Conservation (phyloP, 106 monocot species). For the Dioscorea dumetorum region DNA sequence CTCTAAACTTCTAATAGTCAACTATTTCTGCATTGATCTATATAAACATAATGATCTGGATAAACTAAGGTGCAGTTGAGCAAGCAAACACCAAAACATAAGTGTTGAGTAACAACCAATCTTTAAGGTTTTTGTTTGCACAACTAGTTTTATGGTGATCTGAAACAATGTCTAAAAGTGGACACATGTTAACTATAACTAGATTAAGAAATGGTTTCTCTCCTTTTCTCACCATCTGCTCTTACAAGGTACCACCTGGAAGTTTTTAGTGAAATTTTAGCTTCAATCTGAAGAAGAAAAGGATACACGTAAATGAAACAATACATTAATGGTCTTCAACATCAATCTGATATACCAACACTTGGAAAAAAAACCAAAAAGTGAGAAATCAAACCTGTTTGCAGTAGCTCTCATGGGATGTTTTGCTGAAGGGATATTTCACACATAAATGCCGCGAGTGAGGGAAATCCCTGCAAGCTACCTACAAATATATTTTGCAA, state of each 20-base stretch:
- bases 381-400: neutral
- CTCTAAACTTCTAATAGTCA: too few species aligned
- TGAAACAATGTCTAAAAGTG: too few species aligned
- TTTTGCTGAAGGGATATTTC: conserved; percentile 2
- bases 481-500: conserved; percentile 3
- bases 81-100: too few species aligned
- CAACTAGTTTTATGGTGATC: too few species aligned
- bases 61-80: too few species aligned
- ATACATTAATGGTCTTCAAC: neutral
- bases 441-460: conserved; percentile 9
- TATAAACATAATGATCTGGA: too few species aligned
- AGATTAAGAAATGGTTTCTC: neutral
- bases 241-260: neutral
- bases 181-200: too few species aligned
- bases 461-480: conserved; percentile 11
- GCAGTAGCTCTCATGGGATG: conserved; percentile 2
- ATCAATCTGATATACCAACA: neutral
- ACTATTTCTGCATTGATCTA: too few species aligned
- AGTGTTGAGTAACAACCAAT: too few species aligned
- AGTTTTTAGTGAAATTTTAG: neutral
- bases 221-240: neutral
- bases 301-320: neutral
- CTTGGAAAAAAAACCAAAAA: too few species aligned
- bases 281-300: neutral
- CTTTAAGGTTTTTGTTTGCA: too few species aligned